These are phyloP conservation scores for Brettanomyces bruxellensis DNA, from an alignment of 805 yeast genomes.

Conservation along the genomic window DNA sequence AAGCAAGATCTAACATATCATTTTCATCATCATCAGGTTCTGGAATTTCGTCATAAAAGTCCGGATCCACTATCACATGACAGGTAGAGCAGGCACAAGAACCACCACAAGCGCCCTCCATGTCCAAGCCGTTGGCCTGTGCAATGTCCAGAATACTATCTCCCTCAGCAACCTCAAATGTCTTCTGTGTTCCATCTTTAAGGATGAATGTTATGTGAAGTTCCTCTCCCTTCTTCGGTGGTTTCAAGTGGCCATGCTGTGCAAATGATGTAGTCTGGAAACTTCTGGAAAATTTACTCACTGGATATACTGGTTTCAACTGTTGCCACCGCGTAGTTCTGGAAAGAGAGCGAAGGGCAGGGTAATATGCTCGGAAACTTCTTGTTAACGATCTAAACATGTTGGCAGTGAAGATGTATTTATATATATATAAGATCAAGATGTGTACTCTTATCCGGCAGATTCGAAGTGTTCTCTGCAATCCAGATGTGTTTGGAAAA, in stretches of 20 bases:
- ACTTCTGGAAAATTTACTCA: background rate
- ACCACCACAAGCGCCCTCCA: slow-evolving; percentile 99
- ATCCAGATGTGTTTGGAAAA: too few species aligned
- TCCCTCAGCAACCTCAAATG: slow-evolving; percentile 84
- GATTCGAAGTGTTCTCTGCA: too few species aligned
- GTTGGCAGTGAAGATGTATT: too few species aligned
- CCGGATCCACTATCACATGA: slow-evolving; percentile 94
- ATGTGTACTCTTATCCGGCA: too few species aligned
- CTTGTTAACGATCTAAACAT: too few species aligned
- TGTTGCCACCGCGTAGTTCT: too few species aligned
- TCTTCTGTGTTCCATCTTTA: slow-evolving; percentile 79
- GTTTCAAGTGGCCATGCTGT: slow-evolving; percentile 78
- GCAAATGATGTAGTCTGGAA: slow-evolving; percentile 12
- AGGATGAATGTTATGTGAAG: slow-evolving; percentile 79
- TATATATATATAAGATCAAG: too few species aligned
- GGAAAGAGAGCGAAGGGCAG: too few species aligned
- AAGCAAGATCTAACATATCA: slow-evolving; percentile 96
- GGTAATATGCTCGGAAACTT: too few species aligned
- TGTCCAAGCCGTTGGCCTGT: slow-evolving; percentile 84
- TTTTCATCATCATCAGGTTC: slow-evolving; percentile 98
- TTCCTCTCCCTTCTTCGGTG: slow-evolving; percentile 92
- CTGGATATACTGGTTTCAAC: too few species aligned
- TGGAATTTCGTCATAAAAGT: slow-evolving; percentile 78
- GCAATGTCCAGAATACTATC: slow-evolving; percentile 90
- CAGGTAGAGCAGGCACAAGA: slow-evolving; percentile 99